These are phyloP conservation scores for Prunella vulgaris DNA, from an alignment of 257 asterid genomes.

Conservation along the genomic window DNA sequence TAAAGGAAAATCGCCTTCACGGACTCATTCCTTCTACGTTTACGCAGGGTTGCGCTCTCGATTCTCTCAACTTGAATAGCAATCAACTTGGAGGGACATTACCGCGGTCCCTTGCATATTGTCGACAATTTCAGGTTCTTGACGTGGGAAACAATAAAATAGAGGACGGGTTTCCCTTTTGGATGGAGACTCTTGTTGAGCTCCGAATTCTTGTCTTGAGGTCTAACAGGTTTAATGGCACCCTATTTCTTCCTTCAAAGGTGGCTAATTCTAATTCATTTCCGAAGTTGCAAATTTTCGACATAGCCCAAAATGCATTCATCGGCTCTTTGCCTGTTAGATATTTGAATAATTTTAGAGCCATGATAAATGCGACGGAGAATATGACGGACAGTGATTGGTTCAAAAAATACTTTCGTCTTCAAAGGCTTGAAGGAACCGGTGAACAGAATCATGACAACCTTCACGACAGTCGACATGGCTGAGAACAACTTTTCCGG, in stretches of 20 bases:
- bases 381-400: background rate
- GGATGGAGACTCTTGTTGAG: background rate
- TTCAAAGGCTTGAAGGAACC: background rate
- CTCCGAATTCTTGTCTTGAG: background rate
- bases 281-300: background rate
- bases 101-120: background rate
- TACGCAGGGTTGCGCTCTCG: background rate
- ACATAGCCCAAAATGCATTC: background rate
- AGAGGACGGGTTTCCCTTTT: background rate
- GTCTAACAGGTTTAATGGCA: background rate
- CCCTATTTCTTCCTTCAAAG: background rate
- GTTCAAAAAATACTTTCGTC: background rate
- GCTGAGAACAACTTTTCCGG: background rate
- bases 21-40: background rate
- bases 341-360: background rate
- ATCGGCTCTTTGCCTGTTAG: background rate
- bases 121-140: background rate
- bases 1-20: background rate
- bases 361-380: background rate
- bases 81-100: background rate
- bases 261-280: background rate
- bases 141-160: background rate
- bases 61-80: background rate
- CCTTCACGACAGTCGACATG: background rate
- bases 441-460: background rate